Base-by-base conservation (phyloP, 2,329 filamentous ascomycete genomes). In the Colletotrichum tropicale region DNA sequence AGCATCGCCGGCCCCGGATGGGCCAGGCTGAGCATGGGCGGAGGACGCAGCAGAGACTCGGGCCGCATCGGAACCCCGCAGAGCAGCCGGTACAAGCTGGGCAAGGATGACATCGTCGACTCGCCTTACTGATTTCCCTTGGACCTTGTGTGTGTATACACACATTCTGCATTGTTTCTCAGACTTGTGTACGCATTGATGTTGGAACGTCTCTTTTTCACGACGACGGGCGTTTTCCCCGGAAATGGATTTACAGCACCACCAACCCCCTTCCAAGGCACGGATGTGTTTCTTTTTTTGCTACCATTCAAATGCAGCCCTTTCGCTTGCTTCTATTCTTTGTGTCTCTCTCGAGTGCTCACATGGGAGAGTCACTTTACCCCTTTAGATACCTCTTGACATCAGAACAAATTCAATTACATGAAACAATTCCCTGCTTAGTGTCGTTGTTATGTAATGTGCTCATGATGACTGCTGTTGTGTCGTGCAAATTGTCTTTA, bases 81-180 rank as follows among this genome's bases (percentile, higher is more conserved):
- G 26, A 92, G 91, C 77, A 89, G 91, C 3, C 88, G 93, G 26
- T 94, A 94, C 81, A 95, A 95, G 86, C 88, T 98, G 64, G 93
- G 93, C 67, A 92, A 91, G 82, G 94, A 96, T 56, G 95, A 98
- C 72, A 93, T 98, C 79, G 96, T 98, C 28, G 93, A 98, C 81
- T 89, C 90, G 43, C 89, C 90, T 15, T 93, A 89, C 80, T 93
- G 83, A 82, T 61, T 30, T 18, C 10, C 32, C 18, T 26, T 16
- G 8, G 30, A 15, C 4, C 13, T 8, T 21, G 10, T n/a, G 32
- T 28, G 12, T 8, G 12, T 12, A 8, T 5, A 13, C 7, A 6
- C 21, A 10, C 34, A 30, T 43, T 21, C 43, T 36, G 61, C 34
- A 7, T 32, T 28, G 36, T 68, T 58, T 26, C 62, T 8, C 30